These are phyloP conservation scores for Rossbeevera mucosa DNA, from an alignment of 768 basidiomycete species.

Conservation along the genomic window DNA sequence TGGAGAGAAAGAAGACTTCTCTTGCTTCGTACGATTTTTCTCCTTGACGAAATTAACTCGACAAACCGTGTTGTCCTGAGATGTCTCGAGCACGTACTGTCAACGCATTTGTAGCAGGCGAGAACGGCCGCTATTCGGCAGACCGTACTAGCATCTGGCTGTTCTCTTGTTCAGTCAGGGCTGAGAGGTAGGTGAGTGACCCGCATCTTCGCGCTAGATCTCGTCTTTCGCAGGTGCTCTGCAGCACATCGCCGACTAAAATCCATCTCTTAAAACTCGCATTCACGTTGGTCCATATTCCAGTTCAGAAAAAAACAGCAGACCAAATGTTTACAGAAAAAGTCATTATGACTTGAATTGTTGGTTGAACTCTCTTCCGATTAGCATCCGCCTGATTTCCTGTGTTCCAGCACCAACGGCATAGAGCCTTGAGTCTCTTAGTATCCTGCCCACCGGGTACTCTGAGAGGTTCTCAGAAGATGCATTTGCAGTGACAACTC, in stretches of 20 bases:
- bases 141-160: conserved; percentile 88
- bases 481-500: background rate
- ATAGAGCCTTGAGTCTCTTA: conserved; percentile 85
- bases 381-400: conserved; percentile 91
- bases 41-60: too few relatives aligned
- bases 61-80: too few relatives aligned
- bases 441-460: conserved; percentile 82
- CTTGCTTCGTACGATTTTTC: too few relatives aligned
- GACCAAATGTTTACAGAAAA: background rate
- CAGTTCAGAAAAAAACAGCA: background rate
- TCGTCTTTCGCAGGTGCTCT: conserved; percentile 19
- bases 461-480: conserved; percentile 43
- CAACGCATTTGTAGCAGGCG: conserved; percentile 85
- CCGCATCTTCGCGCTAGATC: background rate
- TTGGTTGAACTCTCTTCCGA: conserved; percentile 88
- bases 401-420: conserved; percentile 97
- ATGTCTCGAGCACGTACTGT: conserved; percentile 42
- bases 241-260: background rate
- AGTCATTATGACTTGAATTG: conserved; percentile 38
- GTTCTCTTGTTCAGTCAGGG: conserved; percentile 75
- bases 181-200: too few relatives aligned
- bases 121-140: conserved; percentile 78
- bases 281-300: background rate
- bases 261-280: background rate
- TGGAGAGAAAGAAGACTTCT: background rate